phyloP scores from a whole-genome alignment of 441 rosid genomes.

The Macaranga tanarius region DNA sequence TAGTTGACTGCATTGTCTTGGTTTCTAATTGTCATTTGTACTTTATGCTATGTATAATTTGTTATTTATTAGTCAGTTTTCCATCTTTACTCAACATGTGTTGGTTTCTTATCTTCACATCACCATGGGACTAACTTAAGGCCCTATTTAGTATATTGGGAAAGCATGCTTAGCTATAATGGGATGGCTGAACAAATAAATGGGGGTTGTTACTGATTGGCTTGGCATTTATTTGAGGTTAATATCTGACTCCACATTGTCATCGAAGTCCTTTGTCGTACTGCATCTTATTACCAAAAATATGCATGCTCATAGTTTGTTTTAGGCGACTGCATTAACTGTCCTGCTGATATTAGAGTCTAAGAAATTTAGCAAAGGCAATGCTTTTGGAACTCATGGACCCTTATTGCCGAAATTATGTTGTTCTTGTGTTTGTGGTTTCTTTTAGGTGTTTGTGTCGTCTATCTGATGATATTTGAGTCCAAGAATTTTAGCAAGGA shows the following conservation, averaged over 20 bases:
- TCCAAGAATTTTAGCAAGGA: background rate
- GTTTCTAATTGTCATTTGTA: conserved; percentile 12
- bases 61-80: conserved; percentile 1
- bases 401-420: background rate
- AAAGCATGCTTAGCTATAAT: conserved; percentile 7
- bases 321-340: conserved; percentile 3
- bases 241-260: conserved; percentile 14
- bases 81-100: background rate
- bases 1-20: background rate
- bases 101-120: conserved; percentile 10
- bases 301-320: background rate
- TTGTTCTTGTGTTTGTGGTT: background rate
- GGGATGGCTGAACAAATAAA: conserved; percentile 4
- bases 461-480: background rate
- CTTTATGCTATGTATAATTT: conserved; percentile 1
- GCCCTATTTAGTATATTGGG: background rate
- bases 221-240: conserved; percentile 13
- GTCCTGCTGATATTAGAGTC: background rate
- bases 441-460: background rate
- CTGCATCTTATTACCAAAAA: background rate
- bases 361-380: conserved; percentile 1
- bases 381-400: background rate
- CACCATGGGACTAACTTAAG: conserved; percentile 7
- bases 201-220: conserved; percentile 7
- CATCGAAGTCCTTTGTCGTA: background rate